A percentile compares a stretch with the other conserved stretches of the same genome.
phyloP scores from a whole-genome alignment of 2,329 filamentous ascomycete species.

The Niveomyces coronatus region DNA sequence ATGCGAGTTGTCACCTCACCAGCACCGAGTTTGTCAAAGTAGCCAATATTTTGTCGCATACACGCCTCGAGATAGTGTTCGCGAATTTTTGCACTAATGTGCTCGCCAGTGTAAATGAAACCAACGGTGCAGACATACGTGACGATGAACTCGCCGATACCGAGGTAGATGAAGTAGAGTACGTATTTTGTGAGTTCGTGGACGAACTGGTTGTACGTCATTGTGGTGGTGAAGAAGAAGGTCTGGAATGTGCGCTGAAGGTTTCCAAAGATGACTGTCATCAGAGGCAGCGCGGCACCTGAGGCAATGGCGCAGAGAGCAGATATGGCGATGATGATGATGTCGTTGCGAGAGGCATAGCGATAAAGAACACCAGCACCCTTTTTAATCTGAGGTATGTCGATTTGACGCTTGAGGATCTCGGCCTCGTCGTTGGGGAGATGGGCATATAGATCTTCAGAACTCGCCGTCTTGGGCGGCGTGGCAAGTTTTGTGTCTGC shows the following conservation, averaged over 20 bases:
- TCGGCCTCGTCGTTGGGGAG: constrained; percentile 55
- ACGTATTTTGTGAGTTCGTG: constrained; percentile 51
- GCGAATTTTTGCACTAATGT: constrained; percentile 68
- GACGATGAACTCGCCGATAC: constrained; percentile 66
- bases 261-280: constrained; percentile 73
- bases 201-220: constrained; percentile 46
- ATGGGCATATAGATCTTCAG: constrained; percentile 47
- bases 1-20: constrained; percentile 93
- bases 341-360: constrained; percentile 57
- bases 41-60: constrained; percentile 80
- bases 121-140: constrained; percentile 74
- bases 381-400: constrained; percentile 52
- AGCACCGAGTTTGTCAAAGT: constrained; percentile 85
- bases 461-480: constrained; percentile 24
- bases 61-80: constrained; percentile 77
- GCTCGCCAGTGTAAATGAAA: constrained; percentile 81
- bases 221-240: constrained; percentile 40
- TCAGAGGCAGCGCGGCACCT: constrained; percentile 66
- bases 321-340: constrained; percentile 52
- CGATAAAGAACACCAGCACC: constrained; percentile 57
- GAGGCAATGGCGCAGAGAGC: constrained; percentile 56
- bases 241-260: constrained; percentile 62
- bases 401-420: constrained; percentile 58
- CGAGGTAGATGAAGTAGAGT: constrained; percentile 79
- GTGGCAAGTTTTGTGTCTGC: constrained; percentile 32